Conservation (phyloP, 208 protist species). For the Acanthamoeba triangularis region DNA sequence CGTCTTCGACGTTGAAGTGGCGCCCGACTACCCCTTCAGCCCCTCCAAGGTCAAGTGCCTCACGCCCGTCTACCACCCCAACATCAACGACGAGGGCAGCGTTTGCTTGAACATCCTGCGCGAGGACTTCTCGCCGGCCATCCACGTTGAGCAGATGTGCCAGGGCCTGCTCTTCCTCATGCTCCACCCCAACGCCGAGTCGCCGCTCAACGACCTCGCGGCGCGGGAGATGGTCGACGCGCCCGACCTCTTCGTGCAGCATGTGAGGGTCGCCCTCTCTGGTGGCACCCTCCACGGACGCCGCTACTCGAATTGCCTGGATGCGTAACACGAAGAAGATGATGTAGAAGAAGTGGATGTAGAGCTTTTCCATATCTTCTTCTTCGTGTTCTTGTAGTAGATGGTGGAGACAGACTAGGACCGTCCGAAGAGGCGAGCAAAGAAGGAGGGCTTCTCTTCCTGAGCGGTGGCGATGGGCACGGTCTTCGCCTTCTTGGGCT, state of each 20-base stretch:
- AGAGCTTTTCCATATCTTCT: not conserved
- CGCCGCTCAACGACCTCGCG: not conserved
- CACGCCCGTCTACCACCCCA: not conserved
- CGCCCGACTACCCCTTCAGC: not conserved
- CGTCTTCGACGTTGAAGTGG: not conserved
- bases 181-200: not conserved
- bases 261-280: not conserved
- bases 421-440: constrained; percentile 29
- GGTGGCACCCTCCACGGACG: not conserved
- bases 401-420: not conserved
- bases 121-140: constrained; percentile 23
- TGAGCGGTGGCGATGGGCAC: not conserved
- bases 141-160: constrained; percentile 21
- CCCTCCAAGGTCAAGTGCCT: not conserved
- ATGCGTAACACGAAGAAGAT: not conserved
- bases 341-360: not conserved
- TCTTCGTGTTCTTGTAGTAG: no score
- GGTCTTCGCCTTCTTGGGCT: not conserved
- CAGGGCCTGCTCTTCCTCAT: constrained; percentile 21
- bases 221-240: not conserved
- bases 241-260: not conserved
- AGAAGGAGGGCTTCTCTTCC: constrained; percentile 1
- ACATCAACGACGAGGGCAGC: not conserved
- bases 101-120: constrained; percentile 24
- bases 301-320: not conserved